Evolutionary conservation across 2,329 filamentous ascomycete genomes (phyloP).

Genomic region (Chaetomium sp.): DNA sequence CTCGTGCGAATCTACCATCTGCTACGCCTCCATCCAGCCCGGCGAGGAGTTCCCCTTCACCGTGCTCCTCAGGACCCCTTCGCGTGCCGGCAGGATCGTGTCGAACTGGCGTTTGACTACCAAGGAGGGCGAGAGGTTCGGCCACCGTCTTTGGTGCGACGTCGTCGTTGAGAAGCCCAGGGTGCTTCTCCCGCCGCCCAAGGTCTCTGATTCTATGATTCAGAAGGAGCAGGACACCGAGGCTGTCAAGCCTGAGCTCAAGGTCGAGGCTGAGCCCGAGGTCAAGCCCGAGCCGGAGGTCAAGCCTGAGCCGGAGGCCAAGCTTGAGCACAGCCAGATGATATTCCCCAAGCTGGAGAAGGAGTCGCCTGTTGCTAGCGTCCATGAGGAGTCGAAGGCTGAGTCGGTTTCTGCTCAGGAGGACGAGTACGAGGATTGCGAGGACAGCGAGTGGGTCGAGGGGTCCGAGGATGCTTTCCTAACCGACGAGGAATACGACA

Average conservation of each 20-base stretch:
- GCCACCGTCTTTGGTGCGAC: slow-evolving; percentile 94
- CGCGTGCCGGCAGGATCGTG: slow-evolving; percentile 75
- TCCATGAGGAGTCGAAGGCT: slow-evolving; percentile 64
- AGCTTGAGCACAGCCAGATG: slow-evolving; percentile 66
- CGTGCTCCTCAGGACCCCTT: slow-evolving; percentile 79
- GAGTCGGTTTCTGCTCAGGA: slow-evolving; percentile 45
- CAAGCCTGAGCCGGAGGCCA: slow-evolving; percentile 23
- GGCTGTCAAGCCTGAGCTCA: slow-evolving; percentile 49
- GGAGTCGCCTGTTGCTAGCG: slow-evolving; percentile 81
- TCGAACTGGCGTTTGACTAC: slow-evolving; percentile 97
- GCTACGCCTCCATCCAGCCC: slow-evolving; percentile 67
- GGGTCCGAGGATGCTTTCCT: slow-evolving; percentile 73
- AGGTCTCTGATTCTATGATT: slow-evolving; percentile 23
- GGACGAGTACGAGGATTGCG: slow-evolving; percentile 57
- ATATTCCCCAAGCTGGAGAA: slow-evolving; percentile 97
- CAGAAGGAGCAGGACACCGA: slow-evolving; percentile 39
- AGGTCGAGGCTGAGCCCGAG: slow-evolving; percentile 22
- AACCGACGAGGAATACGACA: slow-evolving; percentile 98
- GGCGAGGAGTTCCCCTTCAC: slow-evolving; percentile 80
- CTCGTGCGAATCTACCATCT: slow-evolving; percentile 80
- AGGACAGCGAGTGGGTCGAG: slow-evolving; percentile 62
- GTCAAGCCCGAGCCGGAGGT: slow-evolving; percentile 24
- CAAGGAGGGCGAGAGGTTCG: slow-evolving; percentile 78
- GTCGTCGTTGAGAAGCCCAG: slow-evolving; percentile 64
- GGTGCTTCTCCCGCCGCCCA: slow-evolving; percentile 32